phyloP scores from a whole-genome alignment of 345 rosid species.

The Arabidopsis thaliana region TAIR10.1 NC_003070.9:23662501-23663000 shows the following conservation, averaged over 20 bases:
- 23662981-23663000: not conserved
- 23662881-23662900: slow-evolving; percentile 32
- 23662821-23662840: slow-evolving; percentile 66
- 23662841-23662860: slow-evolving; percentile 73
- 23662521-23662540: slow-evolving; percentile 67
- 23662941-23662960: slow-evolving; percentile 5
- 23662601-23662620: slow-evolving; percentile 80
- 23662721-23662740: slow-evolving; percentile 4
- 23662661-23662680: slow-evolving; percentile 91
- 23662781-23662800: slow-evolving; percentile 84
- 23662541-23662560: slow-evolving; percentile 33
- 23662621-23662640: slow-evolving; percentile 94
- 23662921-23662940: not conserved
- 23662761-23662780: slow-evolving; percentile 95
- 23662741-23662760: slow-evolving; percentile 15
- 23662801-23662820: slow-evolving; percentile 75
- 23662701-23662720: slow-evolving; percentile 4
- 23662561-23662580: slow-evolving; percentile 21
- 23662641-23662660: slow-evolving; percentile 99
- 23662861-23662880: slow-evolving; percentile 72
- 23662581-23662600: slow-evolving; percentile 19
- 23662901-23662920: not conserved
- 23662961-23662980: not conserved
- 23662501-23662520: slow-evolving; percentile 98
- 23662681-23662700: slow-evolving; percentile 60